Percentiles rank a stretch among this genome's conserved stretches.
Conservation (phyloP, 164 flowering plant genomes). For the Amborella trichopoda region DNA sequence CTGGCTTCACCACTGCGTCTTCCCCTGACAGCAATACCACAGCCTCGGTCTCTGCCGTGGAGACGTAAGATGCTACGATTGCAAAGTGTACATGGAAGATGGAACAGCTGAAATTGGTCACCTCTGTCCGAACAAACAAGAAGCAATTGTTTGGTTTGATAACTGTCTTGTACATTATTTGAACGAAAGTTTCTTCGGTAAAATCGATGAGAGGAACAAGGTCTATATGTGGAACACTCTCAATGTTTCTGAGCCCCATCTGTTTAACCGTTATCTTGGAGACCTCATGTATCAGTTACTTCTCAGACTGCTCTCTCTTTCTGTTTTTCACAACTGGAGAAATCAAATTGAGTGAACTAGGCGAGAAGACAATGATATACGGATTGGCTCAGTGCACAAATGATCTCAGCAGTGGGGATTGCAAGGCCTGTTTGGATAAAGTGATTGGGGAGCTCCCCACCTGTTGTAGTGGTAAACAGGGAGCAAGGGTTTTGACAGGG, state of each 20-base stretch:
- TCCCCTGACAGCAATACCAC: not conserved
- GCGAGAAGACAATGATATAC: slow-evolving; percentile 17
- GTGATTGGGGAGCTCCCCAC: not conserved
- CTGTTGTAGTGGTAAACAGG: slow-evolving; percentile 12
- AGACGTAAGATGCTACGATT: slow-evolving; percentile 6
- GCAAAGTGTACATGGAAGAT: slow-evolving; percentile 11
- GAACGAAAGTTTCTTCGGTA: not conserved
- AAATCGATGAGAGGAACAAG: not conserved
- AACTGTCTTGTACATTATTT: slow-evolving; percentile 12
- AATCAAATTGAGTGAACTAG: slow-evolving; percentile 1
- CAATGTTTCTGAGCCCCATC: slow-evolving; percentile 4
- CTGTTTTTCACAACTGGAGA: slow-evolving; percentile 5
- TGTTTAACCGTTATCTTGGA: not conserved
- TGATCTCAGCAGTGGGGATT: slow-evolving; percentile 13
- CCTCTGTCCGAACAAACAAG: slow-evolving; percentile 11
- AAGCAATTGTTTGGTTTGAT: slow-evolving; percentile 13
- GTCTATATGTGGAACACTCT: not conserved
- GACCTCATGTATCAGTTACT: not conserved
- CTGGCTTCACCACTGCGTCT: not conserved
- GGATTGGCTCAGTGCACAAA: slow-evolving; percentile 27
- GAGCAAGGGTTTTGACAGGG: slow-evolving; percentile 15
- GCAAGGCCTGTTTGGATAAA: slow-evolving; percentile 15
- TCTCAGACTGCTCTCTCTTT: not conserved
- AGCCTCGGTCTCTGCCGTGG: slow-evolving; percentile 16
- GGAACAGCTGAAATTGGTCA: not conserved